Evolutionary conservation across 2,329 filamentous ascomycete genomes (phyloP), one percentile per base, ranked within the genome.

Genomic region (Cladosporium sp.): DNA sequence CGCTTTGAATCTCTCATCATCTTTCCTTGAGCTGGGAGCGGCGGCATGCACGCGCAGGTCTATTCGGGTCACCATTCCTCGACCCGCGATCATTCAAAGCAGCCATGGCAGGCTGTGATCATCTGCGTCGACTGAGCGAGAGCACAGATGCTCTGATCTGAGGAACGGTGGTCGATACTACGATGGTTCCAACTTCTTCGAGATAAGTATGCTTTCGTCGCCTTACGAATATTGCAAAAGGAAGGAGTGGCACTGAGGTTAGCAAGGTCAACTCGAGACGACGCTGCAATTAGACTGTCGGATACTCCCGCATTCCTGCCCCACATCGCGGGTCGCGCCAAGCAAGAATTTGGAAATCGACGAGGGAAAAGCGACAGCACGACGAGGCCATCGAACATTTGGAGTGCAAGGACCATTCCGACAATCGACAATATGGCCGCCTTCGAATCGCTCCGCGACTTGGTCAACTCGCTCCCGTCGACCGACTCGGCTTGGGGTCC

Each of bases 401-500:
- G 11, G 11, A 35, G 48, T 33, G 48, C 48, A 50, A 50, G 48
- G 48, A 43, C 48, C 48, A 43, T 38, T 50, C 19, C 40, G 28
- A 50, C 32, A 50, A 28, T 28, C 48, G 48, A 49, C 57, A 73
- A 54, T 55, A 76, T 76, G 72, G 72, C 73, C 53, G 70, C 73
- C 49, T 50, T 50, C 48, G 66, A 67, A 59, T 74, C 74, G 43
- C 66, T 77, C 41, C 66, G 74, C 54, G 74, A 75, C 62, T 68
- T 77, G 52, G 73, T 78, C 57, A 68, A 71, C 56, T 66, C 72
- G 34, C 68, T 78, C 49, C 74, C 75, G 50, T 53, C 59, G 6
- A 63, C 64, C 49, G 70, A 67, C 55, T 71, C 73, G 58, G 68
- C 69, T 59, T 98, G 93, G 93, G 93, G 93, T 56, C 92, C 92